Percentiles rank a stretch among this genome's conserved stretches.
Evolutionary conservation across 257 asterid genomes (phyloP).

Genomic region (Penstemon newberryi): DNA sequence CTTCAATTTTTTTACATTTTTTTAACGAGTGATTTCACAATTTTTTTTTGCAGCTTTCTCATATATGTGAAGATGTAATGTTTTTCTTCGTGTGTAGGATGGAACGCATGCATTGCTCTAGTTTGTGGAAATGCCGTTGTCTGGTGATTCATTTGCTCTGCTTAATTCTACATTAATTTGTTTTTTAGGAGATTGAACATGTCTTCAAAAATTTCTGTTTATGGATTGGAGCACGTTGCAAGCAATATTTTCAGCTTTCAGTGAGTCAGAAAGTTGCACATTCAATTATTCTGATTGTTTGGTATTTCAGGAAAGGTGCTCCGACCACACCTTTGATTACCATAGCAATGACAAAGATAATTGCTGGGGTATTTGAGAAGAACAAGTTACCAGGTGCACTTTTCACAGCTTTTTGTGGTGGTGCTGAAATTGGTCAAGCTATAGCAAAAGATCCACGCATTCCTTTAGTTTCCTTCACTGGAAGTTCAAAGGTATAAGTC

Average conservation of each 20-base stretch:
- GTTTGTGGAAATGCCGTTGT: conserved; percentile 97
- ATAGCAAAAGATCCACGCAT: conserved; percentile 85
- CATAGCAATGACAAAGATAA: conserved; percentile 79
- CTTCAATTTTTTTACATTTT: background rate
- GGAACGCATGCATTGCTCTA: conserved; percentile 98
- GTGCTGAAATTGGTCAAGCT: conserved; percentile 93
- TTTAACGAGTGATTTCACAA: no score
- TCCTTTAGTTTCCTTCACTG: conserved; percentile 91
- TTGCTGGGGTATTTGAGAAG: conserved; percentile 85
- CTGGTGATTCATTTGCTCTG: conserved; percentile 58
- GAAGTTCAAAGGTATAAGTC: conserved; percentile 77
- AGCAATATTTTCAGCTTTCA: background rate
- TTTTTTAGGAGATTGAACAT: conserved; percentile 3
- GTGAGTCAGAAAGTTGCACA: conserved; percentile 13
- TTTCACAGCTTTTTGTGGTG: conserved; percentile 93
- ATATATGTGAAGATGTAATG: background rate
- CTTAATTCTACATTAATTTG: conserved; percentile 5
- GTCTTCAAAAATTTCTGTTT: background rate
- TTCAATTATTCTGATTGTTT: conserved; percentile 18
- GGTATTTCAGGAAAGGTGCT: conserved; percentile 89
- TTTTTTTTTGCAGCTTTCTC: background rate
- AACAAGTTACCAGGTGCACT: conserved; percentile 93
- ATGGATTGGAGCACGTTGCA: background rate
- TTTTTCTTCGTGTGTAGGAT: conserved; percentile 52
- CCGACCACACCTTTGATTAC: conserved; percentile 95